Evolutionary conservation across 495 filamentous ascomycete genomes (phyloP), one percentile per base, ranked within the genome.

Genomic region (Parmelia sp.): DNA sequence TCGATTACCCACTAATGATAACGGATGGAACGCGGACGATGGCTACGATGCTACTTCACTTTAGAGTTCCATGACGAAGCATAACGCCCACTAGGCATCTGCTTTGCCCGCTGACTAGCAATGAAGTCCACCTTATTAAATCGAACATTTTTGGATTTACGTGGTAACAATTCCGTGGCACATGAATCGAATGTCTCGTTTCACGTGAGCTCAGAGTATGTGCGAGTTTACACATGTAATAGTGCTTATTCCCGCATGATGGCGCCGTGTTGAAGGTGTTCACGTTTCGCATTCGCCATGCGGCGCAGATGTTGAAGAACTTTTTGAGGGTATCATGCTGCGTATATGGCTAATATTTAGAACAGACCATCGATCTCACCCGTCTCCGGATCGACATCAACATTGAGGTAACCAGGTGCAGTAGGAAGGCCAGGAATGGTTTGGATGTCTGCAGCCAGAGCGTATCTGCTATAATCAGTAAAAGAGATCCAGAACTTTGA

Each of bases 361-460:
- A 98, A 98, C 58, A 98, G 79, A 11, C 94, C 94, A 68, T 96
- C 89, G 63, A 98, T 96, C 77, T 97, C 93, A 49, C 92, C 94
- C 39, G 93, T 97, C 76, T 94, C 91, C 9, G 84, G 75, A 71
- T 98, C 90, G 58, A 98, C 88, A 69, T 98, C 94, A 21, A 96
- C 93, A 69, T 98, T 97, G 57, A 98, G 76, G 73, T 97, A 98
- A 15, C 94, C 94, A 21, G 94, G 94, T 23, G 92, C 92, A 25
- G 94, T 98, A 31, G 94, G 94, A 69, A 98, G 75, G 40, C 94
- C 94, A 27, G 94, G 94, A 71, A 98, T 98, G 4, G 94, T 98
- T 78, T 97, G 94, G 68, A 98, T 97, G 72, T 97, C 93, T 15
- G 94, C 94, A 56, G 94, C 94, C 68, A 97, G 80, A 17, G 94